Evolutionary conservation across 2,329 filamentous ascomycete species (phyloP), one percentile per base, ranked within the genome.

Genomic region (Microcyclosporella mali): DNA sequence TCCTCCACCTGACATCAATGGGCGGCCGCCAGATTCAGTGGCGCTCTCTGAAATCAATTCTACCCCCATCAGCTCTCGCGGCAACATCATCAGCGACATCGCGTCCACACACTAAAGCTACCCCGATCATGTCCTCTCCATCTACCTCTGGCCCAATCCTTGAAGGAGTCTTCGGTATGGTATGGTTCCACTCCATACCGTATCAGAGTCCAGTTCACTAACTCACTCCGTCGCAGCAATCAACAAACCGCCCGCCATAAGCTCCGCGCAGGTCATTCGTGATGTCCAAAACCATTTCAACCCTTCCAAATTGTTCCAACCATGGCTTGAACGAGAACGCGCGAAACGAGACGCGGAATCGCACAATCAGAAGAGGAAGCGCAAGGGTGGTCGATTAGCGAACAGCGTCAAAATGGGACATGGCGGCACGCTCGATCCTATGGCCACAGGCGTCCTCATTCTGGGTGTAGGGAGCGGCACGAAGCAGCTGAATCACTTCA

Each of bases 361-460:
- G 45, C 71, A 75, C 45, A 70, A 71, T 45, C 78, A 84, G 61
- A 74, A 75, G 53, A 73, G 75, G 54, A 77, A 82, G 47, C 66
- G 68, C 1, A 52, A 44, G 35, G 69, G 70, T 50, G 68, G 67
- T 35, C 72, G 74, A 50, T 79, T 75, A 1, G 63, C 82, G 4
- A 9, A 25, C 9, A 79, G 86, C 49, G 83, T 97, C 55, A 98
- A 97, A 72, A 85, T 97, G 59, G 92, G 92, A 27, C 92, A 98
- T 68, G 92, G 92, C 47, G 92, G 92, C 33, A 98, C 92, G 1
- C 77, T 98, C 14, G 92, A 98, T 61, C 92, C 92, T 18, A 76
- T 95, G 57, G 92, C 92, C 7, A 95, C 89, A 1, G 92, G 92
- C 34, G 86, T 98, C 17, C 76, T 98, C 37, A 88, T 97, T 50